Conservation (phyloP, 2,329 filamentous ascomycete species). For the Fusarium sp. region DNA sequence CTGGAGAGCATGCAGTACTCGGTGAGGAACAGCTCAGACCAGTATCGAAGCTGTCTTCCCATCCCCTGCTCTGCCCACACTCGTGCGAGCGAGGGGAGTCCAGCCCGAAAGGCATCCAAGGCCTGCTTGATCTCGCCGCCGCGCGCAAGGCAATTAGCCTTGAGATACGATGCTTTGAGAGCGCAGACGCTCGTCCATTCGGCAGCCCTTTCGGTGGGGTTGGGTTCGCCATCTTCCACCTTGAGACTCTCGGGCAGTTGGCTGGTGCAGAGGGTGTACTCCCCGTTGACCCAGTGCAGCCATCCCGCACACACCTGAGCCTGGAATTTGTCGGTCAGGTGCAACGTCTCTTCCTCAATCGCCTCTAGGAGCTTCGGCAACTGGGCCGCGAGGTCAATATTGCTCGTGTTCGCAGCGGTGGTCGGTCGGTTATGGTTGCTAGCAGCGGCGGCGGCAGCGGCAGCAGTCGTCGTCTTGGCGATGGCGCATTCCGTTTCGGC, state of each 20-base stretch:
- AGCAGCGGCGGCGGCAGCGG: conserved; percentile 33
- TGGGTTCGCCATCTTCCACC: conserved; percentile 64
- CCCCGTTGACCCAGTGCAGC: conserved; percentile 82
- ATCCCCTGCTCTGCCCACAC: conserved; percentile 64
- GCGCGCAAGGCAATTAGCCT: conserved; percentile 71
- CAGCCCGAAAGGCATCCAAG: conserved; percentile 73
- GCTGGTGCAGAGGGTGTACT: conserved; percentile 68
- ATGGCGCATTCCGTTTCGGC: conserved; percentile 77
- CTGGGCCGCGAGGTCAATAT: conserved; percentile 59
- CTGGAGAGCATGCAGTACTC: conserved; percentile 79
- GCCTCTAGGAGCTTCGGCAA: conserved; percentile 65
- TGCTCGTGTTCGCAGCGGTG: conserved; percentile 55
- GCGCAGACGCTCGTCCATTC: conserved; percentile 88
- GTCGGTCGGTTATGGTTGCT: conserved; percentile 52
- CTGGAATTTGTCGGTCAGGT: conserved; percentile 75
- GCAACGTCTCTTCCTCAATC: conserved; percentile 68
- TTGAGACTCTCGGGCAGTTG: conserved; percentile 74
- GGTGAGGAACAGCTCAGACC: conserved; percentile 82
- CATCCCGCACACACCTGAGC: conserved; percentile 86
- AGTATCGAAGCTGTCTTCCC: conserved; percentile 76
- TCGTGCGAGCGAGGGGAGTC: conserved; percentile 71
- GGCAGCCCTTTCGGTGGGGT: conserved; percentile 65
- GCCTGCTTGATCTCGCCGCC: conserved; percentile 67
- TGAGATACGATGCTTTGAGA: conserved; percentile 82
- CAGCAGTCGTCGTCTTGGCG: conserved; percentile 62